Conservation (phyloP, 139 green algal genomes). For the Pleodorina starrii region DNA sequence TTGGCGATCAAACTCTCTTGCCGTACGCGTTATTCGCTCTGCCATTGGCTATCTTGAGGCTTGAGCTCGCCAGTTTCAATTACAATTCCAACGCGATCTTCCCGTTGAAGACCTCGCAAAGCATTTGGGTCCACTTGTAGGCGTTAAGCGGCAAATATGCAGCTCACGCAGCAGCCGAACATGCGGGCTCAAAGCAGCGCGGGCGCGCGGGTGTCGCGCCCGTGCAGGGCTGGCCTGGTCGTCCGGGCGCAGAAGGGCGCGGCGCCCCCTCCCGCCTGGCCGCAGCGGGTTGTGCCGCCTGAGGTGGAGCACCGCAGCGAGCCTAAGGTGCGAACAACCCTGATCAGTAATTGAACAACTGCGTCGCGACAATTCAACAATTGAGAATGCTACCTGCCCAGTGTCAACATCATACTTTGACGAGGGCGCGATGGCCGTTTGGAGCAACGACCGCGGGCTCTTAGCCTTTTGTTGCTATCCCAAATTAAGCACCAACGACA, state of each 20-base stretch:
- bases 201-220: conserved; percentile 1
- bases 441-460: neutral
- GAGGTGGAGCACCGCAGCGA: conserved; percentile 62
- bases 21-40: no score
- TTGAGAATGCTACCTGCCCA: no score
- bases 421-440: neutral
- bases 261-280: conserved; percentile 64
- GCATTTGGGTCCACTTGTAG: neutral
- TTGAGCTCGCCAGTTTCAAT: no score
- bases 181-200: neutral
- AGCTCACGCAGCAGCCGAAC: conserved; percentile 26
- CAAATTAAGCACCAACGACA: no score
- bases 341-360: no score
- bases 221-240: neutral
- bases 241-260: conserved; percentile 20
- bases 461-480: no score
- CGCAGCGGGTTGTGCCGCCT: conserved; percentile 58
- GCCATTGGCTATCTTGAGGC: no score
- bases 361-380: no score
- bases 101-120: neutral
- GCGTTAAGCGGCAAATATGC: conserved; percentile 12
- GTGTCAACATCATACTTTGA: no score
- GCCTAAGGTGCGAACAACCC: conserved; percentile 66
- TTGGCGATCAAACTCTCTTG: no score
- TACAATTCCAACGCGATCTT: neutral